Evolutionary conservation across 768 basidiomycete genomes (phyloP).

Genomic region (Termitomyces sp.): DNA sequence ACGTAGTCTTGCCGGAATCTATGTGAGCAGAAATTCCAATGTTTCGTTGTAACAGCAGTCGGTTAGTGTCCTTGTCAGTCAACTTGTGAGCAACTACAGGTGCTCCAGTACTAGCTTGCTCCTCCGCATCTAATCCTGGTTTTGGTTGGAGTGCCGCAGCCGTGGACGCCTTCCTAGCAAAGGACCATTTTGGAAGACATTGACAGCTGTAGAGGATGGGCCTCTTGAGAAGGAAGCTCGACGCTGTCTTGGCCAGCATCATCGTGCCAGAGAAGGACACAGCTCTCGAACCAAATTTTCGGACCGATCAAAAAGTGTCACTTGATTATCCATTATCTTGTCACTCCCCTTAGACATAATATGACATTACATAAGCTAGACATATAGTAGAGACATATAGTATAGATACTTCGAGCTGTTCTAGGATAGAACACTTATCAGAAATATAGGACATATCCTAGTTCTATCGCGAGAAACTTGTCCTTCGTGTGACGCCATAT

Average conservation of each 20-base stretch:
- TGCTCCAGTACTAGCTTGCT: constrained; percentile 15
- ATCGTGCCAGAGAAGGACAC: constrained; percentile 1
- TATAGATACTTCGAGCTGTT: too few species aligned
- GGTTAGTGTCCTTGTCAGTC: constrained; percentile 58
- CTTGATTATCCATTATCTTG: too few species aligned
- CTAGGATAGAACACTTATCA: too few species aligned
- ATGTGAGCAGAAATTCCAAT: constrained; percentile 96
- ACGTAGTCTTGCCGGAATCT: constrained; percentile 96
- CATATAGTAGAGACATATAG: too few species aligned
- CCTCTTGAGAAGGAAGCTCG: constrained; percentile 10
- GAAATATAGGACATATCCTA: too few species aligned
- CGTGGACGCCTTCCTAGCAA: constrained; percentile 34
- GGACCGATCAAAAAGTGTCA: background rate
- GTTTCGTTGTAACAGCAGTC: constrained; percentile 80
- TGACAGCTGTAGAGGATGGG: background rate
- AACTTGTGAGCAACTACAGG: constrained; percentile 33
- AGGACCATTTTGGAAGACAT: constrained; percentile 4
- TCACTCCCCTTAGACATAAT: too few species aligned
- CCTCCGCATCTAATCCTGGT: constrained; percentile 4
- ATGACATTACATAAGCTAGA: too few species aligned
- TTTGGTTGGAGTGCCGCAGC: constrained; percentile 36
- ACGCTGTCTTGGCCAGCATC: constrained; percentile 19
- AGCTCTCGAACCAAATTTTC: background rate
- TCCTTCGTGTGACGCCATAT: too few species aligned
- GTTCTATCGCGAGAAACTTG: too few species aligned